Conservation (phyloP, 2,329 filamentous ascomycete genomes). For the Colletotrichum trifolii region DNA sequence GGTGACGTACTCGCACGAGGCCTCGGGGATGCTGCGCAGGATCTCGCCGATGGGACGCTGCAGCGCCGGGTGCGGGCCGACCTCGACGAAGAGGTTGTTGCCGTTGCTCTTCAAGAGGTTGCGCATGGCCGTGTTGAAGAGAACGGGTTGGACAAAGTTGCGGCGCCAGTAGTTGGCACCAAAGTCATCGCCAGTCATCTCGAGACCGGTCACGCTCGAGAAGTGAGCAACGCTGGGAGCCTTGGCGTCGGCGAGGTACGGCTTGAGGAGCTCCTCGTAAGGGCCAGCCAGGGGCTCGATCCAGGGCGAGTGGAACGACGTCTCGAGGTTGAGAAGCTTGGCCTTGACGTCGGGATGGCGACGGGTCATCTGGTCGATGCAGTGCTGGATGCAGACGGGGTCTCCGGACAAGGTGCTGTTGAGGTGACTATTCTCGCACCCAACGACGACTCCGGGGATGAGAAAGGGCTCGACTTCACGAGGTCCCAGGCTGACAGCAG, state of each 20-base stretch:
- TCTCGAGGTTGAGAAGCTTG: slow-evolving; percentile 50
- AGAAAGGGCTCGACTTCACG: slow-evolving; percentile 45
- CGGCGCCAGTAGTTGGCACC: slow-evolving; percentile 54
- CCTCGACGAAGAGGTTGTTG: slow-evolving; percentile 38
- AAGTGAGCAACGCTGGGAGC: slow-evolving; percentile 18
- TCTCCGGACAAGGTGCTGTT: slow-evolving; percentile 45
- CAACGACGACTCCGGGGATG: slow-evolving; percentile 40
- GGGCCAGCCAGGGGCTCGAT: slow-evolving; percentile 37
- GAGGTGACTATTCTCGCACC: slow-evolving; percentile 45
- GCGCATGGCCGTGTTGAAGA: slow-evolving; percentile 54
- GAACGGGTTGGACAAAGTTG: slow-evolving; percentile 53
- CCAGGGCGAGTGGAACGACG: slow-evolving; percentile 53
- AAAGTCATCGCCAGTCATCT: slow-evolving; percentile 35
- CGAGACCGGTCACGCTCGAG: slow-evolving; percentile 44
- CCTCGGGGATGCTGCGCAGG: slow-evolving; percentile 46
- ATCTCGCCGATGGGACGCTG: slow-evolving; percentile 39
- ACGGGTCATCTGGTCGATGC: slow-evolving; percentile 43
- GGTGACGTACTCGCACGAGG: slow-evolving; percentile 49
- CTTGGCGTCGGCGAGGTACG: slow-evolving; percentile 9
- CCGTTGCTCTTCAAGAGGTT: slow-evolving; percentile 11
- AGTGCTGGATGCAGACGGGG: slow-evolving; percentile 39
- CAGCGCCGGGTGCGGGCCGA: slow-evolving; percentile 40
- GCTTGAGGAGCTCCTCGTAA: slow-evolving; percentile 23
- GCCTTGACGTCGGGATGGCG: slow-evolving; percentile 44
- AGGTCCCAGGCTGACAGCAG: slow-evolving; percentile 50